Conservation (phyloP, 2,329 filamentous ascomycete species). For the Cadophora luteo-olivacea region DNA sequence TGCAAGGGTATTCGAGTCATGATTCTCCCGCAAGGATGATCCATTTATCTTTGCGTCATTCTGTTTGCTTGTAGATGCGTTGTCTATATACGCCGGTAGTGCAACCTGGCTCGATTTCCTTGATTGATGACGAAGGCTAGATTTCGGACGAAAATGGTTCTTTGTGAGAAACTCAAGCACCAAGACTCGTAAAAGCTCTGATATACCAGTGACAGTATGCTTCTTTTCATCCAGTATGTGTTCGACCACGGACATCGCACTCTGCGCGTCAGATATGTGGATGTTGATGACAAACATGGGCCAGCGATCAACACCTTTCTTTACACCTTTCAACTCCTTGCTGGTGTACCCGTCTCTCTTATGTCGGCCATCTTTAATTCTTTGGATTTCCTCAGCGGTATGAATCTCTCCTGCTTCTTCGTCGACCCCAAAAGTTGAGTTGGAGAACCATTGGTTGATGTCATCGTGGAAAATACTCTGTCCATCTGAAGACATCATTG, state of each 20-base stretch:
- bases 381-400: conserved; percentile 47
- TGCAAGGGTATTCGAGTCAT: conserved; percentile 29
- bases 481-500: conserved; percentile 61
- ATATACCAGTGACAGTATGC: conserved; percentile 54
- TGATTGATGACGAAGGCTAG: neutral
- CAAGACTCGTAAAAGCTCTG: conserved; percentile 71
- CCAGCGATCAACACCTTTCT: conserved; percentile 79
- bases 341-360: conserved; percentile 56
- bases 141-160: conserved; percentile 61
- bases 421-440: conserved; percentile 75
- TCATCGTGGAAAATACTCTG: conserved; percentile 76
- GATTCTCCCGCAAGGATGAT: neutral
- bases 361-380: conserved; percentile 48
- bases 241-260: conserved; percentile 32
- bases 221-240: conserved; percentile 54
- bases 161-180: conserved; percentile 77
- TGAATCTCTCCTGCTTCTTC: conserved; percentile 52
- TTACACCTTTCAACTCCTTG: conserved; percentile 57
- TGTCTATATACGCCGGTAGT: neutral
- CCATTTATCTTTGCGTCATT: neutral
- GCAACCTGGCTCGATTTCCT: neutral
- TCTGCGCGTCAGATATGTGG: conserved; percentile 42
- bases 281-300: conserved; percentile 89
- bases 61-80: neutral
- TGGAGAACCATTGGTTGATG: conserved; percentile 77